Base-by-base conservation (phyloP, 2,329 filamentous ascomycete species). In the Alternaria longipes region DNA sequence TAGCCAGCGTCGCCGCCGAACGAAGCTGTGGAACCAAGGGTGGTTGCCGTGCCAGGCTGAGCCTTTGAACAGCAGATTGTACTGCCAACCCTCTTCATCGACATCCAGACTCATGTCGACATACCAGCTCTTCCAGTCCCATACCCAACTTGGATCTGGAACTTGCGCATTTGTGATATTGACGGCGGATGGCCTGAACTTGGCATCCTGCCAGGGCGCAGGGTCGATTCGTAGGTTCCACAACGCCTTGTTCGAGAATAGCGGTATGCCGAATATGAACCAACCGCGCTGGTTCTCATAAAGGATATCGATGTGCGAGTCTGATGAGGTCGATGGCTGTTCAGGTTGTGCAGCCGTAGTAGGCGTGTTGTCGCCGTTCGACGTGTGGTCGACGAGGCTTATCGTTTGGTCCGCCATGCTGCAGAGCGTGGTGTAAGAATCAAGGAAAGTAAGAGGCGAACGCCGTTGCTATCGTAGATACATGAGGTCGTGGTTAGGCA, bases 281-380 rank as follows among this genome's bases (percentile, higher is more conserved):
- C 88, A 89, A 11, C 95, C 95, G 59, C 95, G 87, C 81, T 99
- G 92, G 74, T 99, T 99, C 78, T 99, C 95, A 79, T 97, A 98
- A 0, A 99, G 84, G 5, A 98, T 87, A 65, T 99, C 95, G 62
- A 98, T 75, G 64, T 78, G 71, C 14, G 71, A 73, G 54, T 72
- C 69, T 36, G 70, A 63, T 11, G 66, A 69, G 14, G 56, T 59
- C 40, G 66, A 63, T 14, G 65, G 64, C 32, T 56, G 62, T 56
- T 70, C 65, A 18, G 58, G 34, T 28, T 57, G 58, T 20, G 70
- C 40, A 49, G 63, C 64, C 18, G 59, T 60, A 9, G 70, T 69
- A 12, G 72, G 69, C 22, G 68, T 70, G 24, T 66, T 80, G 59
- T 78, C 77, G 67, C 77, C 75, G 41, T 78, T 76, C 34, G 82